Conservation (phyloP, 441 rosid species). For the Sinapis alba region DNA sequence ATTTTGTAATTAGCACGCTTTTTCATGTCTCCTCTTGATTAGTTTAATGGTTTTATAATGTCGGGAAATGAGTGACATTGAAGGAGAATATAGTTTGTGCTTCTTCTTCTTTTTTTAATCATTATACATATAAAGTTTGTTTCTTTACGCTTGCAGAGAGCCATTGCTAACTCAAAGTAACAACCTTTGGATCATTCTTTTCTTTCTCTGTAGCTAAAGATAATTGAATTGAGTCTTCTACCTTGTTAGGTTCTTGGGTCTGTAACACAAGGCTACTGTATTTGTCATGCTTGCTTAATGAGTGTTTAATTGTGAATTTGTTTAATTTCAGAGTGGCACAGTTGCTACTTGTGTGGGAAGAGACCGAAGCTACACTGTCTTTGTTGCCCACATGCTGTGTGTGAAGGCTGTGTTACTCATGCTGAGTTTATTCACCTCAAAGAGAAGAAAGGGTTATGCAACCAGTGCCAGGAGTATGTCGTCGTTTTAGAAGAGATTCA, state of each 20-base stretch:
- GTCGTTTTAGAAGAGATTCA: constrained; percentile 28
- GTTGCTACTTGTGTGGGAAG: constrained; percentile 36
- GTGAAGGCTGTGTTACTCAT: constrained; percentile 30
- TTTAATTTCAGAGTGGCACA: constrained; percentile 37
- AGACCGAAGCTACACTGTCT: constrained; percentile 27
- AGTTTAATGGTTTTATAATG: not conserved
- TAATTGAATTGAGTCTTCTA: not conserved
- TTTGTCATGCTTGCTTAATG: not conserved
- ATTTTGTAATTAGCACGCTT: constrained; percentile 8
- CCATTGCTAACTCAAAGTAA: not conserved
- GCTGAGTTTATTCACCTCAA: constrained; percentile 33
- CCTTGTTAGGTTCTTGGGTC: not conserved
- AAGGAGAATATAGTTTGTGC: not conserved
- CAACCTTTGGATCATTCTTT: not conserved
- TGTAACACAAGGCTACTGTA: not conserved
- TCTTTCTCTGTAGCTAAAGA: not conserved
- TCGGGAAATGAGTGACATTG: constrained; percentile 7
- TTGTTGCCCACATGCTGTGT: constrained; percentile 37
- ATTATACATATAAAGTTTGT: not conserved
- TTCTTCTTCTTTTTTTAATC: not conserved
- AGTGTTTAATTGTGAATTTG: constrained; percentile 2
- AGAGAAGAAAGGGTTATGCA: constrained; percentile 37
- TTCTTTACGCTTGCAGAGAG: not conserved
- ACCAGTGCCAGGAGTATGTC: constrained; percentile 29
- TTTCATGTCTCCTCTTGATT: not conserved